phyloP scores from a whole-genome alignment of 1,284 basidiomycete species.

The Mrakiaceae sp. region DNA sequence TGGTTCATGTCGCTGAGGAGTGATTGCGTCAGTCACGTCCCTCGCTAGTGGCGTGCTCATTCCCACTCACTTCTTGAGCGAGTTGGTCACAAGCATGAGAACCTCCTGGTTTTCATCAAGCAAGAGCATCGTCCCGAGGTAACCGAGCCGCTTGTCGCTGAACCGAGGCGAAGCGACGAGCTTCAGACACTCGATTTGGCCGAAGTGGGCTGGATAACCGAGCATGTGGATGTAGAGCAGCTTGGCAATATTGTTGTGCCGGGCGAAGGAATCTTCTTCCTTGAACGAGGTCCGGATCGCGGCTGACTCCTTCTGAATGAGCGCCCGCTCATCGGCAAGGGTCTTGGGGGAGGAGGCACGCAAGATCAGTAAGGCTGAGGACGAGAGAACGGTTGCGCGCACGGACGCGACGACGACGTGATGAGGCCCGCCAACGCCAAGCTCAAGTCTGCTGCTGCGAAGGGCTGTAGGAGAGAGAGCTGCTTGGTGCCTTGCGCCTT shows the following conservation, averaged over 20 bases:
- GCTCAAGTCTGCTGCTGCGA: neutral
- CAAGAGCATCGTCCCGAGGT: conserved; percentile 94
- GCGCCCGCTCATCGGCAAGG: conserved; percentile 90
- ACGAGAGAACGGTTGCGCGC: conserved; percentile 24
- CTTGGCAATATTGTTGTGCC: conserved; percentile 96
- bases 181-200: conserved; percentile 99
- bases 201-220: conserved; percentile 97
- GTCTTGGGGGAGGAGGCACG: conserved; percentile 48
- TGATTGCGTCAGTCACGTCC: neutral
- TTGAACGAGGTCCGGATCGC: conserved; percentile 96
- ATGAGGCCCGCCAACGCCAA: neutral
- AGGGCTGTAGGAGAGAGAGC: neutral
- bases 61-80: conserved; percentile 80
- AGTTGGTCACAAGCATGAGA: conserved; percentile 93
- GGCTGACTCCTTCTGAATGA: conserved; percentile 97
- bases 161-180: conserved; percentile 97
- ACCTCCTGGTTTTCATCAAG: conserved; percentile 98
- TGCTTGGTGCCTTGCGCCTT: neutral
- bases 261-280: conserved; percentile 85
- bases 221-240: conserved; percentile 99
- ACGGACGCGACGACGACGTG: neutral
- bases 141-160: conserved; percentile 92
- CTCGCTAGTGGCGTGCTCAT: neutral
- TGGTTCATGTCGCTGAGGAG: conserved; percentile 93
- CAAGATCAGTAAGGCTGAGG: conserved; percentile 7